Evolutionary conservation across 2,329 filamentous ascomycete species (phyloP).

Genomic region (Fusarium oxysporum): DNA sequence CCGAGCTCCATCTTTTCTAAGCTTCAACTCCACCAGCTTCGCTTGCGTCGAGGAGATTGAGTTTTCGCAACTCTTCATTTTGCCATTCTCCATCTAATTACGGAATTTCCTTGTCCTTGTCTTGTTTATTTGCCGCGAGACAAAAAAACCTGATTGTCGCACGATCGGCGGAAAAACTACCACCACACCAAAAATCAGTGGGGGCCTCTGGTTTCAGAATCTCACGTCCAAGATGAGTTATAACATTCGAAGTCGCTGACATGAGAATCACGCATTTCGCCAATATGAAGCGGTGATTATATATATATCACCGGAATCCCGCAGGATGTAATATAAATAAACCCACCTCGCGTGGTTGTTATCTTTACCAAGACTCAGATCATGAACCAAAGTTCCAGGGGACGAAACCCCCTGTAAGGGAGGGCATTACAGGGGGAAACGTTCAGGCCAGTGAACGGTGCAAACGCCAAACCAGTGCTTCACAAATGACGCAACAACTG

Average conservation of each 20-base stretch:
- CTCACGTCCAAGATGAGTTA: neutral
- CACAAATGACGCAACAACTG: constrained; percentile 24
- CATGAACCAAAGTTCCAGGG: neutral
- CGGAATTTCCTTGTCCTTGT: neutral
- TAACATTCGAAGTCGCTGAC: neutral
- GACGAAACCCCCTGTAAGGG: constrained; percentile 1
- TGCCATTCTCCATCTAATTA: constrained; percentile 15
- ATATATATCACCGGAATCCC: neutral
- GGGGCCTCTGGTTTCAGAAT: constrained; percentile 13
- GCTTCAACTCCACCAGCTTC: neutral
- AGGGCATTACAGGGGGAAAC: neutral
- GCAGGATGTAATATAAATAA: neutral
- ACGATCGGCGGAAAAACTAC: constrained; percentile 24
- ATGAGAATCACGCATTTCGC: neutral
- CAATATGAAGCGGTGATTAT: neutral
- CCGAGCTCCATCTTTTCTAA: neutral
- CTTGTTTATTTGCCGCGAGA: neutral
- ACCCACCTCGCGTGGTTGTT: neutral
- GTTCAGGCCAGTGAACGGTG: neutral
- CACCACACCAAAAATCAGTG: neutral
- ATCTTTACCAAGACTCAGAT: neutral
- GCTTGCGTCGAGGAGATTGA: constrained; percentile 1
- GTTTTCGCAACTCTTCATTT: neutral
- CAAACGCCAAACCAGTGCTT: neutral
- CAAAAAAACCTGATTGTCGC: constrained; percentile 26